Percentiles rank a stretch among this genome's conserved stretches.
Conservation (phyloP, 2,329 filamentous ascomycete genomes). For the Colletotrichum phormii region DNA sequence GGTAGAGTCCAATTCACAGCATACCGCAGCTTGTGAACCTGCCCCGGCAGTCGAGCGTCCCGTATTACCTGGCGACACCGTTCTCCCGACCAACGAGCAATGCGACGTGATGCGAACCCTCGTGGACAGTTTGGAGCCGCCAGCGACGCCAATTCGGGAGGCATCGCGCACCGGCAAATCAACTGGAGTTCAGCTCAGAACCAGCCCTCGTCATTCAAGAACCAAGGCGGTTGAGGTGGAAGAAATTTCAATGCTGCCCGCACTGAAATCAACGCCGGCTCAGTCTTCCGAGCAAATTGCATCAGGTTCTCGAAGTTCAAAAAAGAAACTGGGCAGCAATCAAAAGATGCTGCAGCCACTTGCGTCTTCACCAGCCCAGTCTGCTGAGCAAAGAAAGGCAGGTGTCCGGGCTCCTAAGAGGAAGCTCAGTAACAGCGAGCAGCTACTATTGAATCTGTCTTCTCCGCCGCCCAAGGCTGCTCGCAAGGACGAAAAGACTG, state of each 20-base stretch:
- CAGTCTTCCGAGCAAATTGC: not conserved
- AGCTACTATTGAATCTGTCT: conserved; percentile 2
- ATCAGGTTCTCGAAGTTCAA: not conserved
- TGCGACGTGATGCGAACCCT: not conserved
- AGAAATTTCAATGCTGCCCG: not conserved
- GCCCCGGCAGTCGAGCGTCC: not conserved
- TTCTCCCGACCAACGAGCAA: not conserved
- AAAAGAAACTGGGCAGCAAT: not conserved
- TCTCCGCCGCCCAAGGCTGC: conserved; percentile 8
- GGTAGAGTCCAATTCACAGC: not conserved
- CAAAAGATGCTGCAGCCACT: not conserved
- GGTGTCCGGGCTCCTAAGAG: not conserved
- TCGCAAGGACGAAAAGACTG: not conserved
- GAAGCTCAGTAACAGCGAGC: not conserved
- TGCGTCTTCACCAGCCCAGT: not conserved
- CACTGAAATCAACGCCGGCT: not conserved
- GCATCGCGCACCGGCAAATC: not conserved
- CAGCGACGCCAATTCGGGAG: not conserved
- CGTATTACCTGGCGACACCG: not conserved
- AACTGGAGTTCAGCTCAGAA: not conserved
- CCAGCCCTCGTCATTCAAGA: not conserved
- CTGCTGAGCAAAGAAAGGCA: not conserved
- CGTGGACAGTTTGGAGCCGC: not conserved
- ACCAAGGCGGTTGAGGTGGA: not conserved
- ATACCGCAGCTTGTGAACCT: not conserved